These are phyloP conservation scores for Scleroderma citrinum DNA, from an alignment of 768 basidiomycete species.

Conservation along the genomic window DNA sequence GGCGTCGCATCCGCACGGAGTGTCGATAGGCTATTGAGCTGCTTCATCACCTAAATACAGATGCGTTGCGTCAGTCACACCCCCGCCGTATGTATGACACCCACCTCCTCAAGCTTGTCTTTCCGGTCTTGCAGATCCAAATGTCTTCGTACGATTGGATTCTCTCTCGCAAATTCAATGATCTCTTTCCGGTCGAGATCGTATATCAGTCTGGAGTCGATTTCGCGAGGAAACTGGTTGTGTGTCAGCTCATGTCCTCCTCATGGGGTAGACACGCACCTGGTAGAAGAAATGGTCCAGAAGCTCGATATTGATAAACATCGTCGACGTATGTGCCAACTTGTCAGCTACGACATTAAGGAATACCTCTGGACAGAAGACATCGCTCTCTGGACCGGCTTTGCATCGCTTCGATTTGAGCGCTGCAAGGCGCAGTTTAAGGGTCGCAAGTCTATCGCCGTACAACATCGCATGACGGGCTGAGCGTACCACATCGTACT, in stretches of 20 bases:
- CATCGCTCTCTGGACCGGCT: slow-evolving; percentile 80
- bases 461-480: slow-evolving; percentile 92
- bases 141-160: slow-evolving; percentile 81
- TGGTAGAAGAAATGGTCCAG: slow-evolving; percentile 99
- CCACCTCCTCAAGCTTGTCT: slow-evolving; percentile 94
- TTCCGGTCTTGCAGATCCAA: slow-evolving; percentile 94
- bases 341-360: slow-evolving; percentile 96
- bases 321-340: slow-evolving; percentile 88
- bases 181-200: slow-evolving; percentile 91
- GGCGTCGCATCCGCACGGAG: slow-evolving; percentile 80
- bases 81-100: slow-evolving; percentile 4
- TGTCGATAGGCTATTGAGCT: slow-evolving; percentile 85
- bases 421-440: slow-evolving; percentile 82
- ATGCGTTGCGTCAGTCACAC: background rate
- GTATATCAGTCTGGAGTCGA: slow-evolving; percentile 88
- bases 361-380: slow-evolving; percentile 95
- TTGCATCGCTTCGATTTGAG: slow-evolving; percentile 87
- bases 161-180: slow-evolving; percentile 89
- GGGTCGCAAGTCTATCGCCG: slow-evolving; percentile 68
- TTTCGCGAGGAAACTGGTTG: slow-evolving; percentile 89
- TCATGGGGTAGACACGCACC: slow-evolving; percentile 35
- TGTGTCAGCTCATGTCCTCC: background rate
- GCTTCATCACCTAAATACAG: slow-evolving; percentile 80
- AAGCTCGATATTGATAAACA: slow-evolving; percentile 99
- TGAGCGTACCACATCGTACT: slow-evolving; percentile 24